phyloP scores from a whole-genome alignment of 2,329 filamentous ascomycete species.

The Aureobasidium lini region DNA sequence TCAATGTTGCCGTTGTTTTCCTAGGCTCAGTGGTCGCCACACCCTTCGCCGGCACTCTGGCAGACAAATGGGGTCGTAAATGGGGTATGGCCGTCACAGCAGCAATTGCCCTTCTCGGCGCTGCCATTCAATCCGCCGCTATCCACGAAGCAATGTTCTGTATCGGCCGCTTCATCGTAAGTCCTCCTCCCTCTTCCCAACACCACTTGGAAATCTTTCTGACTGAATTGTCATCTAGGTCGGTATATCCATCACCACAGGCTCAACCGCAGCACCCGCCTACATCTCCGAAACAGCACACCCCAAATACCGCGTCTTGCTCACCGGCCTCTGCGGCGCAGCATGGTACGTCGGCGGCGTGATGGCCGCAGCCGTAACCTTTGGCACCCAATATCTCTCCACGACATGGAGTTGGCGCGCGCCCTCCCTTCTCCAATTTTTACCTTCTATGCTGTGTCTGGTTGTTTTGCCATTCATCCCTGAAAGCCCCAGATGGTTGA shows the following conservation, averaged over 20 bases:
- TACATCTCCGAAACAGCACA: slow-evolving; percentile 58
- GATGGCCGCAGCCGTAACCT: not conserved
- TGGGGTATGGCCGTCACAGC: no score
- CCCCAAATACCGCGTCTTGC: slow-evolving; percentile 51
- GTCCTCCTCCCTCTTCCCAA: not conserved
- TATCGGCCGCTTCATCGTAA: not conserved
- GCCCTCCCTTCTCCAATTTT: slow-evolving; percentile 18
- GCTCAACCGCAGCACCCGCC: slow-evolving; percentile 50
- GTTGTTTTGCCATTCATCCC: slow-evolving; percentile 41
- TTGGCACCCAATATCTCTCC: slow-evolving; percentile 15
- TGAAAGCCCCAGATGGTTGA: slow-evolving; percentile 50
- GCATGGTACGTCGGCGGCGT: slow-evolving; percentile 17
- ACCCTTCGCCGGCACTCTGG: no score
- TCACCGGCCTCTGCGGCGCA: no score
- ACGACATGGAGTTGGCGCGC: slow-evolving; percentile 18
- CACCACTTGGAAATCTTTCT: no score
- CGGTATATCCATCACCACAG: no score
- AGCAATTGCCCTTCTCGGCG: not conserved
- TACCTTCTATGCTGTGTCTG: slow-evolving; percentile 32
- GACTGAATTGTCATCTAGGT: no score
- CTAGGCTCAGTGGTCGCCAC: no score
- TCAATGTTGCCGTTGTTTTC: no score
- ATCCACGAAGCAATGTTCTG: not conserved
- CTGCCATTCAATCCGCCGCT: not conserved
- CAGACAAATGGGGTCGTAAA: no score